These are phyloP conservation scores for Magnolia sinica DNA, from an alignment of 164 flowering plant genomes.

Conservation along the genomic window DNA sequence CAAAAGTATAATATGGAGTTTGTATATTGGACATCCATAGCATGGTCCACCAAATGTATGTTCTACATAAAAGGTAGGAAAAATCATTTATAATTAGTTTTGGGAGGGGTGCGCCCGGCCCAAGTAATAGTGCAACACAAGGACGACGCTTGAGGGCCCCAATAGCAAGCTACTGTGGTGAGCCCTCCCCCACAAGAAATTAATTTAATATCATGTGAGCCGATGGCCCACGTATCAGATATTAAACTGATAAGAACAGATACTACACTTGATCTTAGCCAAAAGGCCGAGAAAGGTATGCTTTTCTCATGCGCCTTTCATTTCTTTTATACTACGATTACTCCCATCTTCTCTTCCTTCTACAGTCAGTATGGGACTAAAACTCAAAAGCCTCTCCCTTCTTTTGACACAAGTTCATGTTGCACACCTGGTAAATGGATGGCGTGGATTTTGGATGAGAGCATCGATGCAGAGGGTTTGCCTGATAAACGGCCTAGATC, in stretches of 20 bases:
- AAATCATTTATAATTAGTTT: too few species aligned
- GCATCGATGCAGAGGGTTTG: too few species aligned
- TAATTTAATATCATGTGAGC: slow-evolving; percentile 21
- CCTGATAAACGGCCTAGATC: too few species aligned
- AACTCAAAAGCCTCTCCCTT: too few species aligned
- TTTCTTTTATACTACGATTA: not conserved
- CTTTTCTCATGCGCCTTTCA: not conserved
- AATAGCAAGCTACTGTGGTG: slow-evolving; percentile 2
- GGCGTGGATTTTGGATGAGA: too few species aligned
- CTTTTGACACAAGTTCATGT: too few species aligned
- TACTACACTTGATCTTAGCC: slow-evolving; percentile 96
- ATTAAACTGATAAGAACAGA: slow-evolving; percentile 94
- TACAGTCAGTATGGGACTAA: not conserved
- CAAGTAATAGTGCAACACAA: slow-evolving; percentile 6
- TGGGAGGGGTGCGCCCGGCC: slow-evolving; percentile 5
- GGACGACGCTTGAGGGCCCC: not conserved
- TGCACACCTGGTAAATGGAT: too few species aligned
- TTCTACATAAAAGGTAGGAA: too few species aligned
- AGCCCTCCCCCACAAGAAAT: slow-evolving; percentile 7
- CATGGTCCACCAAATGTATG: too few species aligned
- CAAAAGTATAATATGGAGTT: too few species aligned
- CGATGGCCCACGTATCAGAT: slow-evolving; percentile 49
- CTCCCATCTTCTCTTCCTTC: not conserved
- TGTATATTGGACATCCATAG: too few species aligned
- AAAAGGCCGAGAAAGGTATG: slow-evolving; percentile 89